Evolutionary conservation across 2,329 filamentous ascomycete genomes (phyloP), one percentile per base, ranked within the genome.

Genomic region (Cephalotrichum gorgonifer): DNA sequence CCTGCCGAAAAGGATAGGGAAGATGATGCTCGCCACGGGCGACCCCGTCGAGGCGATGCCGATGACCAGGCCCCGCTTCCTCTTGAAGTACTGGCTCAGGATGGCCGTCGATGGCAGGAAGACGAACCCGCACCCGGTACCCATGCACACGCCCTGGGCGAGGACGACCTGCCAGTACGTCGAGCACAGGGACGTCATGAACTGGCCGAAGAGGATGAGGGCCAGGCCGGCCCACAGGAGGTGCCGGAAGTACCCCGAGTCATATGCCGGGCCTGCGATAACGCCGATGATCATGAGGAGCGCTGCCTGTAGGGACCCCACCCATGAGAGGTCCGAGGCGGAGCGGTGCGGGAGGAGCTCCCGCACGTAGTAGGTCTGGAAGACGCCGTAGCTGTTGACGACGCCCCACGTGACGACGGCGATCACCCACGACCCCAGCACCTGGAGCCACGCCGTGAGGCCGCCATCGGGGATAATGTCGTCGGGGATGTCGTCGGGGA

Each of bases 391-490:
- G n/a, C 61, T 65, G 55, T 69, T 72, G 49, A 71, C 60, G 15
- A 66, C 53, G n/a, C 64, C 63, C 45, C 54, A 53, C 14, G 54
- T 52, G 47, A 51, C 53, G 30, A 45, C 52, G 49, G 50, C 45
- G 43, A 53, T 49, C 39, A 52, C 56, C 72, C 90, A 95, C n/a
- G 83, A 83, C 25, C 89, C 90, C 15, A 91, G 68, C 3, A 95
- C 88, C 30, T 95, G 88, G 7, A 86, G 74, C 88, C 90, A 96
- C 50, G 87, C 88, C 55, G 78, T 68, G 15, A 78, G 62, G 15
- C 91, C 90, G 46, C 89, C 89, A 68, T 95, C 90, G 0, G 90
- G 90, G 58, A 91, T 93, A 1, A 73, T 74, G 52, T 76, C 74
- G 20, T 71, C 64, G 38, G 62, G n/a, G n/a, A n/a, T n/a, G n/a